Conservation (phyloP, 129 eudicot species). For the Helianthus annuus region DNA sequence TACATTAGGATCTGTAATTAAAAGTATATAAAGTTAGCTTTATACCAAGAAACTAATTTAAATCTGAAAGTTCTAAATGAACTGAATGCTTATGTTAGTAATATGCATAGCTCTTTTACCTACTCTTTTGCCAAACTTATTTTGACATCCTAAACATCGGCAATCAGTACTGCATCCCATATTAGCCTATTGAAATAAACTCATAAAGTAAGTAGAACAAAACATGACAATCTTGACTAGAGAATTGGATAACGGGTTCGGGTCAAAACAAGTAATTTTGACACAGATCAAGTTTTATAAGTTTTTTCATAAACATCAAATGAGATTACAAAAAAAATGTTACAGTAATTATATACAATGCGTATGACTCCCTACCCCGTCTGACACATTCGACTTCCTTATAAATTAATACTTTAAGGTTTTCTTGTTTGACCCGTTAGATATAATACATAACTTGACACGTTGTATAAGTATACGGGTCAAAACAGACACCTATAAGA, state of each 20-base stretch:
- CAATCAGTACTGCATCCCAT: conserved; percentile 82
- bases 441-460: conserved; percentile 13
- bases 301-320: not conserved
- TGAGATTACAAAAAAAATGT: not conserved
- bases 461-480: not conserved
- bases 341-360: not conserved
- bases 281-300: not conserved
- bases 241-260: too few relatives aligned
- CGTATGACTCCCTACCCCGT: not conserved
- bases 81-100: not conserved
- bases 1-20: conserved; percentile 18
- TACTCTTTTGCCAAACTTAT: conserved; percentile 59
- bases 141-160: conserved; percentile 86
- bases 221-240: too few relatives aligned
- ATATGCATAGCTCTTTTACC: conserved; percentile 41
- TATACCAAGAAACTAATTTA: not conserved
- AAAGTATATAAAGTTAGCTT: not conserved
- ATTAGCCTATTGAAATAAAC: conserved; percentile 47
- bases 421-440: not conserved
- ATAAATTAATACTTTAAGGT: not conserved
- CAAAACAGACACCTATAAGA: not conserved
- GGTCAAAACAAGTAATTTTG: too few relatives aligned
- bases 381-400: not conserved
- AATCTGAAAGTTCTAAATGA: conserved; percentile 7
- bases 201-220: conserved; percentile 11